These are phyloP conservation scores for Rhamnella rubrinervis DNA, from an alignment of 331 rosid genomes.

Conservation along the genomic window DNA sequence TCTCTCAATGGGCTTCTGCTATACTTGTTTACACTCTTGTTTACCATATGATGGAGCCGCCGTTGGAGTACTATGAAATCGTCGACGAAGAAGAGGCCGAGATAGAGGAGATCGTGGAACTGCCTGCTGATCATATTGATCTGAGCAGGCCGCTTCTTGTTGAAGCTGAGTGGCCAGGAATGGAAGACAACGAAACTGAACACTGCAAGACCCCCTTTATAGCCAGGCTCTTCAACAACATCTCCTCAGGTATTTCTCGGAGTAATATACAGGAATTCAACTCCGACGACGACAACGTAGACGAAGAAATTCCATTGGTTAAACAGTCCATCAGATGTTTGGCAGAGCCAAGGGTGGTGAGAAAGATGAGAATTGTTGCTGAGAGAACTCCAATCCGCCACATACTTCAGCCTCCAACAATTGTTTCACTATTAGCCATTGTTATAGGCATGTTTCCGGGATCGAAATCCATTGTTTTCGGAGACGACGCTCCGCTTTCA, in stretches of 20 bases:
- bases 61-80: constrained; percentile 19
- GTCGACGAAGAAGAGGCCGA: constrained; percentile 19
- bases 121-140: constrained; percentile 8
- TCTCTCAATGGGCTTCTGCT: constrained; percentile 48
- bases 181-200: constrained; percentile 40
- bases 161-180: constrained; percentile 54
- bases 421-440: constrained; percentile 38
- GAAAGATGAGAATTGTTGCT: constrained; percentile 37
- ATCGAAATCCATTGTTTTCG: constrained; percentile 30
- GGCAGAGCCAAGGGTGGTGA: constrained; percentile 42
- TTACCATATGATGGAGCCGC: constrained; percentile 59
- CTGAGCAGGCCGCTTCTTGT: constrained; percentile 34
- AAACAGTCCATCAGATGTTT: constrained; percentile 25
- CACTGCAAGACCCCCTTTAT: constrained; percentile 45
- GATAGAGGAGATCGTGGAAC: constrained; percentile 22
- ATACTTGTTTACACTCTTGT: constrained; percentile 47
- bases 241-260: constrained; percentile 22
- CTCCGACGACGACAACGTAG: background rate
- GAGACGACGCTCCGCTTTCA: constrained; percentile 23
- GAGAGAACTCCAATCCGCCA: constrained; percentile 40
- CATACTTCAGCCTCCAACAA: constrained; percentile 50
- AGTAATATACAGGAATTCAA: constrained; percentile 8
- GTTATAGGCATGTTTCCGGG: constrained; percentile 36
- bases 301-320: background rate
- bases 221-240: constrained; percentile 34